These are phyloP conservation scores for Isoetes engelmannii DNA, from an alignment of 83 land plant species.

Conservation along the genomic window DNA sequence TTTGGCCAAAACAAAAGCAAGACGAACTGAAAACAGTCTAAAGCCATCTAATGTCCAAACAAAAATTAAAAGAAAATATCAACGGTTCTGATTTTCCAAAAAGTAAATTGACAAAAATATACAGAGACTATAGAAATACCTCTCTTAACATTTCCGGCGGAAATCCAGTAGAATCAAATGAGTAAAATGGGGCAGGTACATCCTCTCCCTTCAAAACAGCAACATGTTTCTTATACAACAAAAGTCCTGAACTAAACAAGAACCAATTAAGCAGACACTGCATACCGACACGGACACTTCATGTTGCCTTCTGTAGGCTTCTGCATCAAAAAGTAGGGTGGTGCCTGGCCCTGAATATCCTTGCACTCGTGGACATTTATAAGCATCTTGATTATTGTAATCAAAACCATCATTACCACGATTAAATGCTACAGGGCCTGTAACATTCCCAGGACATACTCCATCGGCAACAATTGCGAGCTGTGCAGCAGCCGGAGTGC, in stretches of 20 bases:
- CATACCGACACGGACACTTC: conserved; percentile 66
- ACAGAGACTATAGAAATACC: conserved; percentile 31
- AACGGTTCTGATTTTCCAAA: no score
- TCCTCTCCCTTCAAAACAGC: conserved; percentile 45
- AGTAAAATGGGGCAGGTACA: conserved; percentile 65
- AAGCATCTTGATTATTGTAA: conserved; percentile 20
- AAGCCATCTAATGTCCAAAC: no score
- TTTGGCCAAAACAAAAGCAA: conserved; percentile 13
- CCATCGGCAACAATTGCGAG: background rate
- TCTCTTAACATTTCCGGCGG: conserved; percentile 69
- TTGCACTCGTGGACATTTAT: conserved; percentile 31
- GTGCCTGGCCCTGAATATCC: conserved; percentile 10
- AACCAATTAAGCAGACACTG: background rate
- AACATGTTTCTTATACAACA: no score
- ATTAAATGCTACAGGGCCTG: conserved; percentile 9
- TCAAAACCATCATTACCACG: conserved; percentile 12
- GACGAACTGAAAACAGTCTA: conserved; percentile 9
- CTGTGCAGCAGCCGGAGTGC: conserved; percentile 6
- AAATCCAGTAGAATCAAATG: conserved; percentile 68
- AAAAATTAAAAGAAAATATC: no score
- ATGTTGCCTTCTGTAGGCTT: conserved; percentile 55
- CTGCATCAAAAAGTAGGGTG: conserved; percentile 23
- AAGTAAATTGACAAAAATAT: background rate
- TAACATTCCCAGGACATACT: background rate
- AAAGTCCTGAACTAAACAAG: no score